Percentiles rank a stretch among this genome's conserved stretches.
Evolutionary conservation across 441 rosid species (phyloP).

Genomic region (Raphanus hybrid): DNA sequence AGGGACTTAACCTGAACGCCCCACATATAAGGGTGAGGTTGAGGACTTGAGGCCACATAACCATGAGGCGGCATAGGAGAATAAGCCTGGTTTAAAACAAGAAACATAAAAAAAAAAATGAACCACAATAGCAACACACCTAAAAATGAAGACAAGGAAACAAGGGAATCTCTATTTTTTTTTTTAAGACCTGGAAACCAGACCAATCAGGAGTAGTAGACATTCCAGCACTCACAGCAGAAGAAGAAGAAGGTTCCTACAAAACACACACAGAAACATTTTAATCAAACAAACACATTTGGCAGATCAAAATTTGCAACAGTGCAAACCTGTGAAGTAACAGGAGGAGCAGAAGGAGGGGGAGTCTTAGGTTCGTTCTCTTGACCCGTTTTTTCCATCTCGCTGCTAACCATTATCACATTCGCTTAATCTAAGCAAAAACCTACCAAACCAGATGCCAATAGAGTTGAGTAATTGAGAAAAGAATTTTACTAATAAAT

Average conservation of each 20-base stretch:
- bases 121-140: slow-evolving; percentile 21
- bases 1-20: slow-evolving; percentile 79
- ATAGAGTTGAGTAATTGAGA: neutral
- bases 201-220: slow-evolving; percentile 36
- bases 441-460: slow-evolving; percentile 4
- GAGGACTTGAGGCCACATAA: slow-evolving; percentile 92
- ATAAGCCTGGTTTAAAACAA: slow-evolving; percentile 69
- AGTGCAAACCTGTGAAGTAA: slow-evolving; percentile 60
- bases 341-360: slow-evolving; percentile 40
- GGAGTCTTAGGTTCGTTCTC: slow-evolving; percentile 77
- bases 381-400: slow-evolving; percentile 67
- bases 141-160: slow-evolving; percentile 23
- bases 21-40: slow-evolving; percentile 98
- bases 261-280: slow-evolving; percentile 8
- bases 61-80: slow-evolving; percentile 97
- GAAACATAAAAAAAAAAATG: slow-evolving; percentile 10
- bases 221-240: slow-evolving; percentile 55
- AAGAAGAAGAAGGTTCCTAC: slow-evolving; percentile 63
- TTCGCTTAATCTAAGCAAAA: slow-evolving; percentile 34
- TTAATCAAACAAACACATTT: neutral
- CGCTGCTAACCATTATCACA: slow-evolving; percentile 74
- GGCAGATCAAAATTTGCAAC: neutral
- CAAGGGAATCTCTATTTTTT: slow-evolving; percentile 14
- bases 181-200: slow-evolving; percentile 71
- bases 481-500: no score